Base-by-base conservation (phyloP, 1,139 yeast genomes). In the Scheffersomyces titani region DNA sequence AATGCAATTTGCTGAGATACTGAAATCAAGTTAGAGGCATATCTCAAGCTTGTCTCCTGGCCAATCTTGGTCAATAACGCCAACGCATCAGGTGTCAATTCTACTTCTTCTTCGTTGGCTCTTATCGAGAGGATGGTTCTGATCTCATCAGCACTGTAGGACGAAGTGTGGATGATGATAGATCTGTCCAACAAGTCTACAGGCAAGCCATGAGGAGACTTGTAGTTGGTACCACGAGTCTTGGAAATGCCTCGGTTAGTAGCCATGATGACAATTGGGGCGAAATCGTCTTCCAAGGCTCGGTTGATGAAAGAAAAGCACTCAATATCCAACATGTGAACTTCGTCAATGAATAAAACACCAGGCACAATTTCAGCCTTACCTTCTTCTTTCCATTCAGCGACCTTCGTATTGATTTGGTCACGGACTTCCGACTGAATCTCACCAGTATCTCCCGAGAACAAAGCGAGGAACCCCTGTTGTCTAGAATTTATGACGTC, bases 381-480 rank as follows among this genome's bases (percentile, higher is more conserved):
- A 58, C 99, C 99, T 80, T 96, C 99, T 79, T 96, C 99, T 70
- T 90, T 92, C 99, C 99, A 96, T 76, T 96, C 99, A 40, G 96
- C 97, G 55, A 96, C 98, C 76, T 94, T 94, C 54, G 93, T 86
- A 76, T 96, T 94, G 72, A 96, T 94, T 77, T 96, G 99, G 71
- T 93, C 98, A 70, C 99, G 87, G 46, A 96, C 96, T 74, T 96
- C 99, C 13, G 96, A 84, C 65, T 97, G 84, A 65, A 94, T 94
- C 77, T 94, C 99, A 64, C 99, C 99, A 24, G 98, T 94, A 72
- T 94, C 99, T 64, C 98, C 99, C 54, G 96, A 89, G 71, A 96
- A 96, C 61, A 96, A 81, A 1, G 99, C 99, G 70, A 96, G 80
- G 70, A 94, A 94, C 18, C 99, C 99, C 75, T 96, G 99, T 52